Evolutionary conservation across 2,329 filamentous ascomycete genomes (phyloP).

Genomic region (Cladosporium sp.): DNA sequence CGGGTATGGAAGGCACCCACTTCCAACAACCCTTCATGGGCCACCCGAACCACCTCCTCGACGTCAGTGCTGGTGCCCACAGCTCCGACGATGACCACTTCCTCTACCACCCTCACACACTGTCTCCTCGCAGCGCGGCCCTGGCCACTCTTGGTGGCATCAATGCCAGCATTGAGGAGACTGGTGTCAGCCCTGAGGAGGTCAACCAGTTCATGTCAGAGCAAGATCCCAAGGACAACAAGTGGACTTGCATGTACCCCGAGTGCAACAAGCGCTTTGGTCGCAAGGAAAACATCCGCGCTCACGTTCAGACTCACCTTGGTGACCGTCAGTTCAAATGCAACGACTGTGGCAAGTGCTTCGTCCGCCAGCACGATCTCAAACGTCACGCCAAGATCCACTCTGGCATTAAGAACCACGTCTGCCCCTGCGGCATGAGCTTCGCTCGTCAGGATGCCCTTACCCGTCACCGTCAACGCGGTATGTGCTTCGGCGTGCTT

Average conservation of each 20-base stretch:
- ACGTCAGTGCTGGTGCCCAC: conserved; percentile 18
- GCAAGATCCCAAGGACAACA: conserved; percentile 39
- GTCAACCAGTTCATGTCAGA: conserved; percentile 47
- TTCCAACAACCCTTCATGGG: conserved; percentile 10
- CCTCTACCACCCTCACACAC: conserved; percentile 14
- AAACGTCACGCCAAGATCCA: conserved; percentile 98
- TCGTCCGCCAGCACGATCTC: conserved; percentile 93
- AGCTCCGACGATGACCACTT: conserved; percentile 8
- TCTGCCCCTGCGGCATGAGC: conserved; percentile 88
- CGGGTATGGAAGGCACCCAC: conserved; percentile 26
- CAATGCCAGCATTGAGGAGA: conserved; percentile 65
- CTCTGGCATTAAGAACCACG: conserved; percentile 90
- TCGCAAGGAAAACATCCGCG: conserved; percentile 98
- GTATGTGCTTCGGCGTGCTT: conserved; percentile 94
- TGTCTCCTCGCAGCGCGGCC: conserved; percentile 37
- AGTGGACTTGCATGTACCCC: conserved; percentile 51
- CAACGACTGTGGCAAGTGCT: conserved; percentile 89
- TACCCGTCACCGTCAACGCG: conserved; percentile 87
- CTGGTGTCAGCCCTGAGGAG: conserved; percentile 82
- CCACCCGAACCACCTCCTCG: conserved; percentile 28
- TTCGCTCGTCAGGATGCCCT: conserved; percentile 95
- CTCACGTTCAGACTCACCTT: conserved; percentile 95
- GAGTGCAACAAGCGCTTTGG: conserved; percentile 87
- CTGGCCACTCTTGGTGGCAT: conserved; percentile 49
- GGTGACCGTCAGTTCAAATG: conserved; percentile 95